Conservation (phyloP, 169 alveolate species). For the Plasmodium sp. region DNA sequence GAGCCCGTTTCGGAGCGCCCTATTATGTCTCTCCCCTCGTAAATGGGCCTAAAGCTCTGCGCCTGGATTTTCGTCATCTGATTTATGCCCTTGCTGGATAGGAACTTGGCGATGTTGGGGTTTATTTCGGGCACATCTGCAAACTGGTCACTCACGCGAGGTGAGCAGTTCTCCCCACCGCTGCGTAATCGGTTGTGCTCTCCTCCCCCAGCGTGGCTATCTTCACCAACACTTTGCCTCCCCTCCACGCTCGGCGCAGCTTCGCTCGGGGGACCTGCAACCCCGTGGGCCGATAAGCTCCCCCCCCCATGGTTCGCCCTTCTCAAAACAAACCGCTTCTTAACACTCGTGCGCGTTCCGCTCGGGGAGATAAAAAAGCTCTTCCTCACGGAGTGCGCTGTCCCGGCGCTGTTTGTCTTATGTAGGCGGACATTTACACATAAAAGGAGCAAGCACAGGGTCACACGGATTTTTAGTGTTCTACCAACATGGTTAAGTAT, state of each 20-base stretch:
- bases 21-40: conserved; percentile 93
- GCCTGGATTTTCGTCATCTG: conserved; percentile 64
- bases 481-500: conserved; percentile 42
- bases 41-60: conserved; percentile 73
- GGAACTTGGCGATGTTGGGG: conserved; percentile 21
- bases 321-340: conserved; percentile 20
- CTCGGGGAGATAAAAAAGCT: conserved; percentile 16
- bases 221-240: neutral
- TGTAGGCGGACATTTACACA: neutral
- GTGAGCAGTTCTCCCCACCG: neutral
- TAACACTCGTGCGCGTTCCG: neutral
- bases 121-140: conserved; percentile 16
- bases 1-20: conserved; percentile 94
- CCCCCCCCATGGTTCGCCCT: neutral
- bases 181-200: neutral
- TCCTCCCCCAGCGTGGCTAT: neutral
- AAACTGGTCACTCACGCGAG: neutral
- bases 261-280: neutral
- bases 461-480: conserved; percentile 41
- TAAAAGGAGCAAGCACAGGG: conserved; percentile 17
- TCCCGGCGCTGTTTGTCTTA: neutral
- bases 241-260: neutral
- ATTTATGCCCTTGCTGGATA: conserved; percentile 46
- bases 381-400: neutral
- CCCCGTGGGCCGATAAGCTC: neutral